phyloP scores from a whole-genome alignment of 1,139 yeast genomes.

The Geotrichum australiense region DNA sequence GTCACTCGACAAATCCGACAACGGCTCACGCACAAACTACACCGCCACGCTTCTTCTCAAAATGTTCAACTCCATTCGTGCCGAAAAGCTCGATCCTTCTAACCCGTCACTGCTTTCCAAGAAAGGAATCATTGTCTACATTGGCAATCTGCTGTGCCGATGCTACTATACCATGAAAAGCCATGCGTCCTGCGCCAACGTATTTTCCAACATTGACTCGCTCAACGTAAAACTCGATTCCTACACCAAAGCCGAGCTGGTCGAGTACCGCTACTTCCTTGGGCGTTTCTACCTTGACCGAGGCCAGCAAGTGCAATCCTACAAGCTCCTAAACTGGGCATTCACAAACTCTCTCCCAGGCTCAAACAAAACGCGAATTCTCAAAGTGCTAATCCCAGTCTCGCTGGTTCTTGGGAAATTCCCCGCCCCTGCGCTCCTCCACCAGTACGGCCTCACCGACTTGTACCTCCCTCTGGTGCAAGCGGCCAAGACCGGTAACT shows the following conservation, averaged over 20 bases:
- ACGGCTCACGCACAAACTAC: constrained; percentile 41
- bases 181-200: constrained; percentile 65
- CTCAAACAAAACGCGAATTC: constrained; percentile 37
- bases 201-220: constrained; percentile 66
- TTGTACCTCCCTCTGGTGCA: constrained; percentile 29
- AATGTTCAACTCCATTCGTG: constrained; percentile 56
- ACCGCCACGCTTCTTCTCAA: constrained; percentile 53
- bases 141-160: constrained; percentile 54
- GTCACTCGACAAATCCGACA: constrained; percentile 40
- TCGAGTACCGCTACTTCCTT: constrained; percentile 61
- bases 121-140: constrained; percentile 46
- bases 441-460: constrained; percentile 22
- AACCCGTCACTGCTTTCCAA: constrained; percentile 32
- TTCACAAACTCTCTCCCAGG: constrained; percentile 40
- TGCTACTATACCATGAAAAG: constrained; percentile 56
- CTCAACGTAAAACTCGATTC: constrained; percentile 43
- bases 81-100: constrained; percentile 40
- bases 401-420: constrained; percentile 34
- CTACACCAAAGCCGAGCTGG: constrained; percentile 47
- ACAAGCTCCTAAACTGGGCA: constrained; percentile 58
- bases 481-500: constrained; percentile 28
- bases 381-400: constrained; percentile 52
- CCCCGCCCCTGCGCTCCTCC: constrained; percentile 28
- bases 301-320: constrained; percentile 50
- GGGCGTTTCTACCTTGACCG: constrained; percentile 61